Conservation (phyloP, 164 flowering plant species). For the Saururus chinensis region DNA sequence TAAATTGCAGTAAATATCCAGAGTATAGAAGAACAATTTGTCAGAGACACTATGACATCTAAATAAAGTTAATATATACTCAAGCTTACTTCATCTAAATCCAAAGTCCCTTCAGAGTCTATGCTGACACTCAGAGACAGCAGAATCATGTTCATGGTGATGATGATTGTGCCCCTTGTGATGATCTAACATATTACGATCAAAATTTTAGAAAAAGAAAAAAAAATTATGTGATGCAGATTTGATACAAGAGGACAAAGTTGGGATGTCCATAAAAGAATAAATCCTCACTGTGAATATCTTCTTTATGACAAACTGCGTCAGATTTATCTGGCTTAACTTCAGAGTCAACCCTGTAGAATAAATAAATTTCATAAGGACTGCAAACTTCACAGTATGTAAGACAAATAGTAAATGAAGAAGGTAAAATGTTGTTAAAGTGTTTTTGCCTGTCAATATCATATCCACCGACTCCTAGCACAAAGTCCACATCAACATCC, state of each 20-base stretch:
- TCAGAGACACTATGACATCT: too few species aligned
- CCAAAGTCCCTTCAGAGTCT: conserved; percentile 79
- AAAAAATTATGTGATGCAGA: neutral
- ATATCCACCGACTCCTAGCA: conserved; percentile 93
- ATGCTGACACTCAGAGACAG: conserved; percentile 90
- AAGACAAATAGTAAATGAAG: neutral
- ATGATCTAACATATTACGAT: conserved; percentile 26
- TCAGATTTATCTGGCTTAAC: conserved; percentile 37
- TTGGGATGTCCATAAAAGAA: neutral
- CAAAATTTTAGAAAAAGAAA: neutral
- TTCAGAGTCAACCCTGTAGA: conserved; percentile 62
- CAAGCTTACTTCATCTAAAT: conserved; percentile 77
- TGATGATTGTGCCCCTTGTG: conserved; percentile 44
- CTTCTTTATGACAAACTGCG: conserved; percentile 28
- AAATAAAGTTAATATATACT: neutral
- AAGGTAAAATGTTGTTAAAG: neutral
- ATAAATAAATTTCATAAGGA: neutral
- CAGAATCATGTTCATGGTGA: conserved; percentile 76
- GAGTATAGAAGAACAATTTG: too few species aligned
- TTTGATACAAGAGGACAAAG: neutral
- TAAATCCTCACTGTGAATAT: conserved; percentile 30
- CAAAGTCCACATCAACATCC: conserved; percentile 84
- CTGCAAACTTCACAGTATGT: neutral
- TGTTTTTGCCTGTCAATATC: conserved; percentile 75
- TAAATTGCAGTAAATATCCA: too few species aligned